Evolutionary conservation across 2,329 filamentous ascomycete species (phyloP), one percentile per base, ranked within the genome.

Genomic region (Epichloe sp.): DNA sequence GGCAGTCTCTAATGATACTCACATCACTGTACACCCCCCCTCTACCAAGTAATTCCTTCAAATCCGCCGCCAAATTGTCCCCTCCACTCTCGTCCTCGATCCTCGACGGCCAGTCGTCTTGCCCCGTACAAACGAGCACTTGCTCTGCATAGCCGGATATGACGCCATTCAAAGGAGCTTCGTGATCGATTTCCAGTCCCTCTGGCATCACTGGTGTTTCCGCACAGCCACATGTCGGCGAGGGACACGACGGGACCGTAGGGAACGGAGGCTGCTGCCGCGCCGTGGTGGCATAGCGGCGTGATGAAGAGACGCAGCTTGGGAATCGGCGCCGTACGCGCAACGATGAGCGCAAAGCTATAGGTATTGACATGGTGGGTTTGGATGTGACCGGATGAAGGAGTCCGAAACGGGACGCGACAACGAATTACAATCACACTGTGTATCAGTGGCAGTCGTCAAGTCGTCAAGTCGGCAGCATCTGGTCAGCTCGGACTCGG

Each of bases 141-240:
- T 96, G 89, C 66, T 94, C 84, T 1, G 82, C 75, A 63, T 95
- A 95, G 1, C 76, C 72, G 2, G 85, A 75, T 69, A 95, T 90
- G 5, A 85, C 84, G 12, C 86, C 86, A 62, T 86, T 83, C 43
- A 96, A 71, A 17, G 77, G 74, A 40, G 78, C 78, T 54, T 79
- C 75, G 59, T 77, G 75, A 62, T 96, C 89, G 49, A 96, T 90
- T 21, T 83, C 79, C 15, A 94, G 73, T 3, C 79, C 82, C 7
- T 75, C 69, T 1, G 84, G 83, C 69, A 85, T 75, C 12, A 67
- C 57, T 0, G 86, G 82, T 50, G 75, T 83, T 2, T 78, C 69
- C n/a, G 82, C 78, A 67, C 88, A 95, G 12, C 75, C 66, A 68
- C 89, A 95, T 56, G 80, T 87, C 56, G 88, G 81, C 37, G 81